Percentiles rank a stretch among this genome's conserved stretches.
Evolutionary conservation across 805 yeast species (phyloP).

Genomic region (Metschnikowia vanudenii): DNA sequence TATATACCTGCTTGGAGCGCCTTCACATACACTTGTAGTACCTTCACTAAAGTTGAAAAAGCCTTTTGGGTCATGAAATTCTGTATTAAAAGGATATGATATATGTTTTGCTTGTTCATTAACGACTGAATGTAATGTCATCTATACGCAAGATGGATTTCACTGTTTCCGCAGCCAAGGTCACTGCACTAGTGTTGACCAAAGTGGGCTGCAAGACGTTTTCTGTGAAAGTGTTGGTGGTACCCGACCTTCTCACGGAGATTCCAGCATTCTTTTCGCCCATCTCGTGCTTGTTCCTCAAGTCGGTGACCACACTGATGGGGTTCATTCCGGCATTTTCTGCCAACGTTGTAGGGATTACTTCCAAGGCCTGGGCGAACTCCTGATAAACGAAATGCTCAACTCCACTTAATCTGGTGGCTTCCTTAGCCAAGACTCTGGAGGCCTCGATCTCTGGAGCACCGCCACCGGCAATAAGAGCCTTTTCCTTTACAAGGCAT

Average conservation of each 20-base stretch:
- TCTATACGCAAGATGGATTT: slow-evolving; percentile 95
- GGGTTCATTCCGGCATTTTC: slow-evolving; percentile 95
- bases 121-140: slow-evolving; percentile 74
- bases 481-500: slow-evolving; percentile 84
- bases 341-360: slow-evolving; percentile 90
- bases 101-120: neutral
- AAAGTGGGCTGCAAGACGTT: slow-evolving; percentile 95
- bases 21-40: no score
- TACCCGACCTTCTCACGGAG: slow-evolving; percentile 89
- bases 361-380: slow-evolving; percentile 87
- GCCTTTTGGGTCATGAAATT: neutral
- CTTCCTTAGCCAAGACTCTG: slow-evolving; percentile 66
- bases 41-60: no score
- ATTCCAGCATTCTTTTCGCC: slow-evolving; percentile 96
- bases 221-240: slow-evolving; percentile 87
- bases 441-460: slow-evolving; percentile 95
- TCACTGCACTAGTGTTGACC: slow-evolving; percentile 90
- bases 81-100: slow-evolving; percentile 1
- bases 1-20: no score
- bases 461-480: slow-evolving; percentile 97
- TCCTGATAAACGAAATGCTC: slow-evolving; percentile 91
- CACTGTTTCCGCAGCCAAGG: slow-evolving; percentile 94
- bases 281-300: slow-evolving; percentile 83
- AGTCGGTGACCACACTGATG: slow-evolving; percentile 86
- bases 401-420: slow-evolving; percentile 73